Percentiles rank a stretch among this genome's conserved stretches.
Conservation (phyloP, 2,329 filamentous ascomycete genomes). For the Sphaceloma murrayae region DNA sequence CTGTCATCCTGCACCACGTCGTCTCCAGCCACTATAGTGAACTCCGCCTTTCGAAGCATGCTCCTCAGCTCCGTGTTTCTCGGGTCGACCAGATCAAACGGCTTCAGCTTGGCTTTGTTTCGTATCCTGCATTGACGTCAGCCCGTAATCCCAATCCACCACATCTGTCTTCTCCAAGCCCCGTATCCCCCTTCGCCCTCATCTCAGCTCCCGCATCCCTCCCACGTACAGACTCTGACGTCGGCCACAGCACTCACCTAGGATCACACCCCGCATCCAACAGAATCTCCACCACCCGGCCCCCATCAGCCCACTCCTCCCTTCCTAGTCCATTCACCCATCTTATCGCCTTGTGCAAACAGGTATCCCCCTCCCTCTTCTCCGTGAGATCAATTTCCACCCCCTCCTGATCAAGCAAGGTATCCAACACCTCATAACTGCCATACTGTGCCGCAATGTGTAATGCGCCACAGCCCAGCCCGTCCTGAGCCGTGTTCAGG, state of each 20-base stretch:
- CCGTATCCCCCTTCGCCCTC: too few relatives aligned
- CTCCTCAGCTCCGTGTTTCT: slow-evolving; percentile 52
- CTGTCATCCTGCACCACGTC: slow-evolving; percentile 44
- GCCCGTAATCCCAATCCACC: slow-evolving; percentile 7
- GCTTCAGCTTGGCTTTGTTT: slow-evolving; percentile 65
- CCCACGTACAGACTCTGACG: background rate
- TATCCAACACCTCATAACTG: slow-evolving; percentile 76
- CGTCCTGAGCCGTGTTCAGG: slow-evolving; percentile 76
- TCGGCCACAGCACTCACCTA: slow-evolving; percentile 28
- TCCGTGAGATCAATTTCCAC: slow-evolving; percentile 76
- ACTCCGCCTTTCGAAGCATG: slow-evolving; percentile 62
- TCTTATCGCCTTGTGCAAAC: slow-evolving; percentile 67
- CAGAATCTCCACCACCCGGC: slow-evolving; percentile 65
- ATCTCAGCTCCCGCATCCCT: background rate
- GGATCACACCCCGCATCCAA: slow-evolving; percentile 66
- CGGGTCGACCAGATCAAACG: slow-evolving; percentile 65
- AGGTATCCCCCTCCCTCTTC: slow-evolving; percentile 63
- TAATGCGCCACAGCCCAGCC: slow-evolving; percentile 78
- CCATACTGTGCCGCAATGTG: slow-evolving; percentile 81
- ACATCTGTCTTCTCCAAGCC: too few relatives aligned
- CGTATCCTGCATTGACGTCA: slow-evolving; percentile 37
- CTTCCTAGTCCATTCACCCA: slow-evolving; percentile 62
- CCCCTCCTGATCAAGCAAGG: slow-evolving; percentile 70
- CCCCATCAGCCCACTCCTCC: slow-evolving; percentile 55
- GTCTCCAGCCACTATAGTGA: slow-evolving; percentile 42